phyloP scores from a whole-genome alignment of 192 early-diverging fungal species.

The Haplosporangium gracile region DNA sequence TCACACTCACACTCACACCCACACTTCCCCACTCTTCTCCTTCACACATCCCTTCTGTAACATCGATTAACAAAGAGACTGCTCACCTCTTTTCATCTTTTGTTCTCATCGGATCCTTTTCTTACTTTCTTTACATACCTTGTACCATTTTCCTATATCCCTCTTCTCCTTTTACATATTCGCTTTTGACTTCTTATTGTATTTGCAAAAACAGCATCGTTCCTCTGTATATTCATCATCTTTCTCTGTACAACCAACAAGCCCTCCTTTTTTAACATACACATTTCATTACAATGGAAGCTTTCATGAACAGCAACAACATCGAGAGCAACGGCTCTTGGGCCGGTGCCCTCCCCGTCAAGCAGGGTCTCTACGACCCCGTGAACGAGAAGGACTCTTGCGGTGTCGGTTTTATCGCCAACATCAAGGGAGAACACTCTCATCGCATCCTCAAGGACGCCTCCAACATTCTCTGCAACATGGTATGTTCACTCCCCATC shows the following conservation, averaged over 20 bases:
- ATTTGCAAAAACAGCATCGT: neutral
- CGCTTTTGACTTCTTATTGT: neutral
- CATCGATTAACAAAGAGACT: conserved; percentile 10
- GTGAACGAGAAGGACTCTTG: conserved; percentile 94
- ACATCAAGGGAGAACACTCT: conserved; percentile 87
- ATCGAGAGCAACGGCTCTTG: conserved; percentile 69
- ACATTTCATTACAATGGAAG: conserved; percentile 30
- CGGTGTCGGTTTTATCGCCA: conserved; percentile 97
- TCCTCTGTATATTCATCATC: conserved; percentile 11
- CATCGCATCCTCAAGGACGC: conserved; percentile 95
- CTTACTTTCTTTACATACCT: conserved; percentile 15
- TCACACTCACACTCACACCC: neutral
- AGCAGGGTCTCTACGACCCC: conserved; percentile 92
- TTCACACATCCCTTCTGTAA: conserved; percentile 2
- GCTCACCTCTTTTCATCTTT: conserved; percentile 17
- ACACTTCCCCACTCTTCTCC: neutral
- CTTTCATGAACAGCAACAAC: conserved; percentile 56
- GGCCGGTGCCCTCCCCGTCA: conserved; percentile 87
- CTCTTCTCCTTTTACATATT: neutral
- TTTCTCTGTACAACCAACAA: neutral
- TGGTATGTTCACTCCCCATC: conserved; percentile 61
- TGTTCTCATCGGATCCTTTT: neutral
- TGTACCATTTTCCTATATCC: conserved; percentile 16
- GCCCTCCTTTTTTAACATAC: neutral
- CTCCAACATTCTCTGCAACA: conserved; percentile 94